Percentiles rank a stretch among this genome's conserved stretches.
Conservation (phyloP, 2,329 filamentous ascomycete genomes). For the Xylaria sp. region DNA sequence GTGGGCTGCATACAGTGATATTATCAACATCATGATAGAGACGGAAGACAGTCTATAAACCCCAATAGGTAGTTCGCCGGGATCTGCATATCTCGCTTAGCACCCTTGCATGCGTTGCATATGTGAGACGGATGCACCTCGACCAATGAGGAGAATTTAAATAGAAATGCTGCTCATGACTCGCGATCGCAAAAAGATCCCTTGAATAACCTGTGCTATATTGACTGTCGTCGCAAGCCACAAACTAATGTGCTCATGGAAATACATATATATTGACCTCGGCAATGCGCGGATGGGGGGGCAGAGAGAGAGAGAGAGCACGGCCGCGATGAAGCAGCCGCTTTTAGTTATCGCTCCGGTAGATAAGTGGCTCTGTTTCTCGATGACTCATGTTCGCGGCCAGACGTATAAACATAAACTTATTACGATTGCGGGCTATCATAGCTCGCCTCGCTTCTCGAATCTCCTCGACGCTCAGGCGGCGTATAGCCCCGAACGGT, state of each 20-base stretch:
- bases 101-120: conserved; percentile 34
- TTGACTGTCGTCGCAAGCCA: conserved; percentile 24
- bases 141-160: conserved; percentile 33
- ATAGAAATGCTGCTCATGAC: conserved; percentile 32
- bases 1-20: conserved; percentile 32
- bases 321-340: conserved; percentile 5
- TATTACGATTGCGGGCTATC: conserved; percentile 28
- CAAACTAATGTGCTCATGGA: conserved; percentile 26
- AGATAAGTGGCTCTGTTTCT: conserved; percentile 20
- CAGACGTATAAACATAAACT: not conserved
- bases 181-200: conserved; percentile 28
- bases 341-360: conserved; percentile 13
- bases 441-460: conserved; percentile 23
- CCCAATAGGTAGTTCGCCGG: conserved; percentile 29
- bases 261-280: conserved; percentile 27
- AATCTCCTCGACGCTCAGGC: conserved; percentile 30
- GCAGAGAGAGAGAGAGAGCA: not conserved
- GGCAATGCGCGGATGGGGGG: not conserved
- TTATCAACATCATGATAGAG: conserved; percentile 37
- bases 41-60: conserved; percentile 36
- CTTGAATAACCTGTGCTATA: conserved; percentile 32
- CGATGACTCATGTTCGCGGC: conserved; percentile 3
- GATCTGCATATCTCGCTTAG: conserved; percentile 35
- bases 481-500: not conserved
- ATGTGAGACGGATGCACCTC: conserved; percentile 30